Evolutionary conservation across 208 protist species (phyloP).

Genomic region (Wallacemonas sp.): DNA sequence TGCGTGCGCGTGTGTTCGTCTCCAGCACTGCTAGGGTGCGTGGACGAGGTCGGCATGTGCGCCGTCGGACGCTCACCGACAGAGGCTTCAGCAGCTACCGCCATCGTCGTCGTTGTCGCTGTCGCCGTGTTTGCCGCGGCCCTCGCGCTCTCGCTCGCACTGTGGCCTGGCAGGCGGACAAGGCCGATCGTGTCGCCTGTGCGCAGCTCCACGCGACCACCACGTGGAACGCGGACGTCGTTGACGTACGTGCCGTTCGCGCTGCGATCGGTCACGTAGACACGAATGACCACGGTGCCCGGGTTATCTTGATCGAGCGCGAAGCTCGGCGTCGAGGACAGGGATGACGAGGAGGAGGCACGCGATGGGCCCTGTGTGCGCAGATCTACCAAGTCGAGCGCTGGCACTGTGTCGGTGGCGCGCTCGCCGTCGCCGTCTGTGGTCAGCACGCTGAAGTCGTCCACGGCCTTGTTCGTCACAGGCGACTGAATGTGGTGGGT

Average conservation of each 20-base stretch:
- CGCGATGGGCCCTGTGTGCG: too few species aligned
- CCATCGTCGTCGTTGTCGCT: too few species aligned
- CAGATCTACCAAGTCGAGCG: too few species aligned
- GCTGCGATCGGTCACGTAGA: constrained; percentile 65
- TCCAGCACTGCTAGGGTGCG: neutral
- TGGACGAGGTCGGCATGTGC: neutral
- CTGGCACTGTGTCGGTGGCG: too few species aligned
- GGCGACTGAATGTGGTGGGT: neutral
- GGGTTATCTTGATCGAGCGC: neutral
- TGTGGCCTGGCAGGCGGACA: constrained; percentile 36
- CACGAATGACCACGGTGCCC: constrained; percentile 19
- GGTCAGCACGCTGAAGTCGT: too few species aligned
- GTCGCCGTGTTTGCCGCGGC: too few species aligned
- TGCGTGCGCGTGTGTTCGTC: neutral
- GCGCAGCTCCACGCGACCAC: constrained; percentile 41
- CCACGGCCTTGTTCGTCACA: neutral
- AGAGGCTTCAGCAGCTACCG: too few species aligned
- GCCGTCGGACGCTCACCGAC: neutral
- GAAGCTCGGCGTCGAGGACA: constrained; percentile 1
- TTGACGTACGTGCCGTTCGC: constrained; percentile 84
- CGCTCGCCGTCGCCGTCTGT: too few species aligned
- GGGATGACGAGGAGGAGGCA: neutral
- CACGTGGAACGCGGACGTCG: constrained; percentile 52
- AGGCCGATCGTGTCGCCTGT: constrained; percentile 68
- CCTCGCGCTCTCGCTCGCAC: too few species aligned